These are phyloP conservation scores for Sarcomyxa edulis DNA, from an alignment of 768 basidiomycete species.

Conservation along the genomic window DNA sequence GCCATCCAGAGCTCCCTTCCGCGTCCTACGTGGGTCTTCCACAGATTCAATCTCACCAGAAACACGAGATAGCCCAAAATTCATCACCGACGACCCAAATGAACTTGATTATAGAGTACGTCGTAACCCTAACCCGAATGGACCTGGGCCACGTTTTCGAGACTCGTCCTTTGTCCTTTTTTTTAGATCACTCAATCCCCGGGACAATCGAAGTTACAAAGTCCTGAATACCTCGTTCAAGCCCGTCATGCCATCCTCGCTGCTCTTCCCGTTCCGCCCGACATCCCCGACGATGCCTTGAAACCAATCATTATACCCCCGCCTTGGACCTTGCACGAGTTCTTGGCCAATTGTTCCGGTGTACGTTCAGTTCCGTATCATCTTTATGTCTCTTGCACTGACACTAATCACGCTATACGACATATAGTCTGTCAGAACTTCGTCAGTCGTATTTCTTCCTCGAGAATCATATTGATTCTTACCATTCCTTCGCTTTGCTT, in stretches of 20 bases:
- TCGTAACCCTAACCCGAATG: neutral
- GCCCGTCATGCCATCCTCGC: slow-evolving; percentile 54
- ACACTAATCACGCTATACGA: neutral
- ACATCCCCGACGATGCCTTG: slow-evolving; percentile 60
- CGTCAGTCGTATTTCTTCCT: slow-evolving; percentile 44
- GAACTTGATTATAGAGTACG: slow-evolving; percentile 3
- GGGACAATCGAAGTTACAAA: too few species aligned
- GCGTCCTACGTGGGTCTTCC: neutral
- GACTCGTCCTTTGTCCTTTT: neutral
- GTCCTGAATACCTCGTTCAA: slow-evolving; percentile 40
- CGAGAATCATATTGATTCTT: neutral
- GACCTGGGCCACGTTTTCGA: neutral
- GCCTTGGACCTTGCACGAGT: slow-evolving; percentile 64
- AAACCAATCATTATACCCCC: slow-evolving; percentile 65
- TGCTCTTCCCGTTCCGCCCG: slow-evolving; percentile 55
- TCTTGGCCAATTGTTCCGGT: slow-evolving; percentile 50
- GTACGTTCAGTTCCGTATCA: slow-evolving; percentile 31
- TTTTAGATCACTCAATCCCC: neutral
- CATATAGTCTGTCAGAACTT: slow-evolving; percentile 46
- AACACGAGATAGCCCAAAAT: neutral
- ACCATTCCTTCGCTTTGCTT: neutral
- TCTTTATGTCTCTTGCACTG: slow-evolving; percentile 2
- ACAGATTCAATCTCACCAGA: slow-evolving; percentile 8
- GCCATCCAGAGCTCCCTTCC: neutral
- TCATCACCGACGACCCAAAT: neutral